Percentiles rank a stretch among this genome's conserved stretches.
Evolutionary conservation across 2,329 filamentous ascomycete species (phyloP).

Genomic region (Pyricularia sp.): DNA sequence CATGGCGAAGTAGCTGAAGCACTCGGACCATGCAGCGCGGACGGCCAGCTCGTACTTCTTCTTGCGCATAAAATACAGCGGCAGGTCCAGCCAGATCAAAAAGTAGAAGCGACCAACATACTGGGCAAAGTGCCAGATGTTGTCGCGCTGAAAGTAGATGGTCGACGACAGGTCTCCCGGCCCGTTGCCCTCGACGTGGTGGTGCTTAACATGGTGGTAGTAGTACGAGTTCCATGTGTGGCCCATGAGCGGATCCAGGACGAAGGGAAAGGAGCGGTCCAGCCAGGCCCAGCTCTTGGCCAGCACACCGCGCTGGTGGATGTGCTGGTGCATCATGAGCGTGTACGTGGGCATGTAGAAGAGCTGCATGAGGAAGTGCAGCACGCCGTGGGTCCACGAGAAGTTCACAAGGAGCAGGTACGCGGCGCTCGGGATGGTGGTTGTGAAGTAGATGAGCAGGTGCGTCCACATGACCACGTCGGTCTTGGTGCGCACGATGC

Average conservation of each 20-base stretch:
- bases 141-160: conserved; percentile 62
- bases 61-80: conserved; percentile 57
- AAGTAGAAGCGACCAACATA: conserved; percentile 65
- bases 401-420: conserved; percentile 50
- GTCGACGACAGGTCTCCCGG: conserved; percentile 65
- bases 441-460: conserved; percentile 56
- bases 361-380: conserved; percentile 52
- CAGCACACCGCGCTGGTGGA: conserved; percentile 61
- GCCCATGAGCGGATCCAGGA: conserved; percentile 64
- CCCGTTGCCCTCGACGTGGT: conserved; percentile 69
- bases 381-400: conserved; percentile 50
- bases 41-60: conserved; percentile 40
- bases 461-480: conserved; percentile 73
- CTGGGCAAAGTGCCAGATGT: conserved; percentile 49
- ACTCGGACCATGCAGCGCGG: conserved; percentile 48
- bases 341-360: conserved; percentile 65
- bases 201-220: conserved; percentile 78
- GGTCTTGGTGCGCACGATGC: conserved; percentile 48
- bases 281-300: conserved; percentile 15
- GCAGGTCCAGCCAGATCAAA: conserved; percentile 62
- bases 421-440: conserved; percentile 55
- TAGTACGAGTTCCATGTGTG: conserved; percentile 80
- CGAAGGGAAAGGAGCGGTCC: conserved; percentile 57
- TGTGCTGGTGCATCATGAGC: conserved; percentile 74
- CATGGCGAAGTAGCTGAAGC: conserved; percentile 39